Evolutionary conservation across 148 eudicot species (phyloP).

Genomic region (Nyssa sinensis): DNA sequence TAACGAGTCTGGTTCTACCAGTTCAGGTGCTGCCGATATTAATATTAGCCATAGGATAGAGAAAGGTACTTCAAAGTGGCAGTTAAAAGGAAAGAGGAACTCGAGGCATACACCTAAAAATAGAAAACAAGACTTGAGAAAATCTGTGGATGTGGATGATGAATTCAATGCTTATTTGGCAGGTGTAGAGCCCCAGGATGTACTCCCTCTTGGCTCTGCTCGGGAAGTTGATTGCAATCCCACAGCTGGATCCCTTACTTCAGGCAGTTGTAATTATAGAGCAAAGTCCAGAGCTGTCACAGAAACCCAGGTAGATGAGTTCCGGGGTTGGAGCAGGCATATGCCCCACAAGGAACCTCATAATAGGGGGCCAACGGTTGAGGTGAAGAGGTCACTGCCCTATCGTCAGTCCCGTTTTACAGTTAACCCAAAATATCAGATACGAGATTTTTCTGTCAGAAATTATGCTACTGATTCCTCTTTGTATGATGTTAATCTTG

Average conservation of each 20-base stretch:
- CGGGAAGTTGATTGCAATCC: slow-evolving; percentile 13
- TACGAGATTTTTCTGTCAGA: slow-evolving; percentile 34
- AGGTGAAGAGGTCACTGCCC: slow-evolving; percentile 37
- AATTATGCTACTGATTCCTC: slow-evolving; percentile 20
- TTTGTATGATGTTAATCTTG: slow-evolving; percentile 52
- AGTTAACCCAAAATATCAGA: slow-evolving; percentile 41
- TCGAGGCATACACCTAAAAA: slow-evolving; percentile 41
- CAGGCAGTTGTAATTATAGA: background rate
- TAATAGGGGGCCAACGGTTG: background rate
- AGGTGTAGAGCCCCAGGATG: slow-evolving; percentile 20
- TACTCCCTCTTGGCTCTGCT: slow-evolving; percentile 25
- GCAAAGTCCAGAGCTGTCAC: slow-evolving; percentile 13
- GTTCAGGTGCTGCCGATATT: slow-evolving; percentile 41
- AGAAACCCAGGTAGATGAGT: slow-evolving; percentile 30
- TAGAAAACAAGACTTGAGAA: slow-evolving; percentile 28
- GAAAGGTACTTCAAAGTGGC: slow-evolving; percentile 70
- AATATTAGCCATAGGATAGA: slow-evolving; percentile 30
- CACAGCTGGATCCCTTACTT: slow-evolving; percentile 5
- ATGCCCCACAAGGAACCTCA: slow-evolving; percentile 14
- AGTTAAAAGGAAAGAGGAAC: slow-evolving; percentile 75
- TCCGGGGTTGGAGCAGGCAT: slow-evolving; percentile 39
- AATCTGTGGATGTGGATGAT: slow-evolving; percentile 26
- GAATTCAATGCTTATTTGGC: slow-evolving; percentile 30
- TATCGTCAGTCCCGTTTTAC: slow-evolving; percentile 55
- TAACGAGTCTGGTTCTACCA: slow-evolving; percentile 44